Evolutionary conservation across 768 basidiomycete genomes (phyloP), one percentile per base, ranked within the genome.

Genomic region (Artomyces pyxidatus): DNA sequence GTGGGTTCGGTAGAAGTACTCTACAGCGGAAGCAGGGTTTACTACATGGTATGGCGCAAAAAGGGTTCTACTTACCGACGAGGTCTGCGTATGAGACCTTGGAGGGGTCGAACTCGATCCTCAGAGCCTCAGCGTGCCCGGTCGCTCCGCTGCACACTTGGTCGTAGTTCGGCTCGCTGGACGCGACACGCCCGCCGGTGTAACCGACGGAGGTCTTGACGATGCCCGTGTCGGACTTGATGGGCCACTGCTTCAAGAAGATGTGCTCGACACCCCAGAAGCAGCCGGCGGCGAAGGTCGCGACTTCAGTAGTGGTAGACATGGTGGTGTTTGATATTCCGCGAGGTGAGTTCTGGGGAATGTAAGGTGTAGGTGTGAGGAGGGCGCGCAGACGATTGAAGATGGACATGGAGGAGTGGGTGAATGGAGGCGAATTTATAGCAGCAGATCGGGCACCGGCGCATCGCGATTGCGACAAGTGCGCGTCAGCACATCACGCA

Each of bases 1-100:
- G 59, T 97, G 94, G 0, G 88, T 90, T 40, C 95, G 78, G 65
- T 92, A 95, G 68, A 95, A 95, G 72, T 93, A 94, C 66, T 95
- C 91, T 84, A n/a, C n/a, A n/a, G 63, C 11, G 22, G 4, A 14
- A 28, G 11, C 21, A 28, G n/a, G 14, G 12, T 19, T 23, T 3
- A 32, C 19, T 22, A 52, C 37, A 27, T 28, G 26, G 37, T 1
- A 41, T 28, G 11, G 30, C 3, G 30, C 22, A 19, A 12, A 23
- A 3, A 19, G 48, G 6, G 12, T n/a, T 26, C 25, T 3, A 76
- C 86, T 55, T 62, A 84, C 88, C 88, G 28, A 94, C 89, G 28
- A 97, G 80, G 62, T 95, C 83, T 7, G 71, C 88, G 58, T 95
- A 98, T 12, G 73, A 72, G 23, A 97, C 80, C 32, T 83, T 67